Evolutionary conservation across 495 filamentous ascomycete species (phyloP).

Genomic region (Trypethelium eluteriae): DNA sequence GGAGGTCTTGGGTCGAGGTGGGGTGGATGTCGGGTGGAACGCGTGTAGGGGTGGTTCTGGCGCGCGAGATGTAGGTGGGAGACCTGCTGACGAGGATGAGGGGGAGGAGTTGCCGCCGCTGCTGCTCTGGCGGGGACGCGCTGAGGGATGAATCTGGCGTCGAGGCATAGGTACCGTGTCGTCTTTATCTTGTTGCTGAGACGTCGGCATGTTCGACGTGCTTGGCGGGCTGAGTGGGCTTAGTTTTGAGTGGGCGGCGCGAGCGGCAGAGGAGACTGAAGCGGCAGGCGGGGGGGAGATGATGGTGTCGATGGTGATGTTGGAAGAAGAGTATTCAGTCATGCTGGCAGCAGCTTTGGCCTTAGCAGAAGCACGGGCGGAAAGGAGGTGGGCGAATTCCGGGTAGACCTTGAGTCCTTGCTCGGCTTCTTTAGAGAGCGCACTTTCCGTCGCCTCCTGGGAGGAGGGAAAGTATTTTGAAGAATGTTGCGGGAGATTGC

Average conservation of each 20-base stretch:
- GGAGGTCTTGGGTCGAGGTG: constrained; percentile 11
- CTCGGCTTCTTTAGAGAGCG: constrained; percentile 5
- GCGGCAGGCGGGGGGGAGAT: not conserved
- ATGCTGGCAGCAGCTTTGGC: not conserved
- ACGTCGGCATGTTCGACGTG: not conserved
- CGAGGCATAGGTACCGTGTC: not conserved
- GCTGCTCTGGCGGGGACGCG: not conserved
- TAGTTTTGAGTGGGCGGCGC: not conserved
- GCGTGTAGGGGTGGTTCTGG: constrained; percentile 6
- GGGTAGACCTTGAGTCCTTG: not conserved
- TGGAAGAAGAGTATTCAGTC: not conserved
- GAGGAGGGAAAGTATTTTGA: not conserved
- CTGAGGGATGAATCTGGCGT: not conserved
- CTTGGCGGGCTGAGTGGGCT: not conserved
- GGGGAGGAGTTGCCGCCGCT: not conserved
- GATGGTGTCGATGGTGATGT: constrained; percentile 10
- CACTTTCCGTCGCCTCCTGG: not conserved
- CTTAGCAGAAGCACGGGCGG: not conserved
- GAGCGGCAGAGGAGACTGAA: not conserved
- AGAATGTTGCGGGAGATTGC: not conserved
- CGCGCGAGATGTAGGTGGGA: not conserved
- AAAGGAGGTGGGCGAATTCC: not conserved
- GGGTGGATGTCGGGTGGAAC: constrained; percentile 13
- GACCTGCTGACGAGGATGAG: not conserved
- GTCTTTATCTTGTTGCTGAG: not conserved